Evolutionary conservation across 2,329 filamentous ascomycete species (phyloP).

Genomic region (Dothidotthia symphoricarpi): DNA sequence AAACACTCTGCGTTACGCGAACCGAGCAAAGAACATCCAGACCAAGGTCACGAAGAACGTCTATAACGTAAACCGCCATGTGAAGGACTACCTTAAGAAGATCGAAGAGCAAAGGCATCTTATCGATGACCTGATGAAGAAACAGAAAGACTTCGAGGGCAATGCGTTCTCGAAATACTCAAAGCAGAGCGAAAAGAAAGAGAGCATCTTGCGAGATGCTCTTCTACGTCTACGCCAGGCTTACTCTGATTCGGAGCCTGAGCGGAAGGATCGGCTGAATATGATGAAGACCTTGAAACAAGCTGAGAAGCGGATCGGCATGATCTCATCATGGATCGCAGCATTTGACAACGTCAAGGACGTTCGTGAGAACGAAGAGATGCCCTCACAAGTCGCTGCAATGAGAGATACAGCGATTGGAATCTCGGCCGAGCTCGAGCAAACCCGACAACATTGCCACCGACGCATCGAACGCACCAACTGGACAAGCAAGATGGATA

Average conservation of each 20-base stretch:
- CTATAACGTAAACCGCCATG: constrained; percentile 97
- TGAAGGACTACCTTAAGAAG: constrained; percentile 98
- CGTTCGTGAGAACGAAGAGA: constrained; percentile 65
- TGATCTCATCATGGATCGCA: constrained; percentile 89
- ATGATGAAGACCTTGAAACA: constrained; percentile 80
- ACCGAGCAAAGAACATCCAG: constrained; percentile 98
- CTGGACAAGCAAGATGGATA: constrained; percentile 86
- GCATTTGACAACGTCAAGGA: constrained; percentile 85
- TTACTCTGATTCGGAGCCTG: constrained; percentile 74
- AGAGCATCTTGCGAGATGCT: constrained; percentile 72
- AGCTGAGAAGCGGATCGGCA: constrained; percentile 78
- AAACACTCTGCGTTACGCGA: constrained; percentile 95
- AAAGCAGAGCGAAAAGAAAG: constrained; percentile 84
- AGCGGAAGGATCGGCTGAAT: constrained; percentile 74
- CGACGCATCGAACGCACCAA: constrained; percentile 75
- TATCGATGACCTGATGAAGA: constrained; percentile 91
- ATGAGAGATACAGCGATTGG: constrained; percentile 88
- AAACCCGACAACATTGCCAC: constrained; percentile 86
- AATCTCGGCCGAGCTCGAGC: constrained; percentile 83
- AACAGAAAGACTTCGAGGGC: constrained; percentile 85
- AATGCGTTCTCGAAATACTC: constrained; percentile 83
- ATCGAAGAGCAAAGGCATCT: constrained; percentile 98
- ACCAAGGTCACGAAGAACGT: constrained; percentile 99
- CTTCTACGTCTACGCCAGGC: constrained; percentile 75
- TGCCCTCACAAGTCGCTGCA: constrained; percentile 58